A percentile compares a stretch with the other conserved stretches of the same genome.
These are phyloP conservation scores for Brettanomyces custersianus DNA, from an alignment of 805 yeast species.

Conservation along the genomic window DNA sequence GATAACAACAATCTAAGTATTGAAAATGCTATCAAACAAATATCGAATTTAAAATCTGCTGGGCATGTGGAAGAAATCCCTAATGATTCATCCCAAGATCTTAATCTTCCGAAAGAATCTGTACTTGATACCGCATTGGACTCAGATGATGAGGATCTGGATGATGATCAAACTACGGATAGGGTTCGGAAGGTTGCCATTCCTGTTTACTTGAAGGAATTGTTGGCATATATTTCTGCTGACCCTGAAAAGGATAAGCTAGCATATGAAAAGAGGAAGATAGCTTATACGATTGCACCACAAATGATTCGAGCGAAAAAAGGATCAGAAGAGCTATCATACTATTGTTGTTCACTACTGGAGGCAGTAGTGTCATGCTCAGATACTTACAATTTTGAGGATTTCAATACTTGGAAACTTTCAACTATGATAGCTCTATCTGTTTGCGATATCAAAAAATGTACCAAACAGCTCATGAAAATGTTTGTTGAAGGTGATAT, in stretches of 20 bases:
- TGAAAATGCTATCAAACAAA: neutral
- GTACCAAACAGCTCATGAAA: constrained; percentile 37
- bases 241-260: constrained; percentile 34
- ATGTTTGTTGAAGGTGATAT: constrained; percentile 63
- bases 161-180: constrained; percentile 34
- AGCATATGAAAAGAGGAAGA: constrained; percentile 38
- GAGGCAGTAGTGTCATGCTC: constrained; percentile 41
- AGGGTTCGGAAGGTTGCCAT: constrained; percentile 27
- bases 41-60: neutral
- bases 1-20: neutral
- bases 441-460: constrained; percentile 32
- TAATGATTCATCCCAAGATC: no score
- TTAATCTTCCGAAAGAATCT: neutral
- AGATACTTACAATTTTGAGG: constrained; percentile 45
- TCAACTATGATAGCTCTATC: constrained; percentile 57
- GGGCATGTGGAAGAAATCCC: no score
- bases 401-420: constrained; percentile 60
- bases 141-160: constrained; percentile 35
- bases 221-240: constrained; percentile 45
- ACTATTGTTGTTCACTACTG: constrained; percentile 47
- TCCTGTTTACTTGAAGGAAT: constrained; percentile 68
- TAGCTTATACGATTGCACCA: constrained; percentile 46
- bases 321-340: constrained; percentile 52
- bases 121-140: constrained; percentile 6
- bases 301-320: constrained; percentile 59